Conservation (phyloP, 768 basidiomycete genomes). For the Pisolithus orientalis region DNA sequence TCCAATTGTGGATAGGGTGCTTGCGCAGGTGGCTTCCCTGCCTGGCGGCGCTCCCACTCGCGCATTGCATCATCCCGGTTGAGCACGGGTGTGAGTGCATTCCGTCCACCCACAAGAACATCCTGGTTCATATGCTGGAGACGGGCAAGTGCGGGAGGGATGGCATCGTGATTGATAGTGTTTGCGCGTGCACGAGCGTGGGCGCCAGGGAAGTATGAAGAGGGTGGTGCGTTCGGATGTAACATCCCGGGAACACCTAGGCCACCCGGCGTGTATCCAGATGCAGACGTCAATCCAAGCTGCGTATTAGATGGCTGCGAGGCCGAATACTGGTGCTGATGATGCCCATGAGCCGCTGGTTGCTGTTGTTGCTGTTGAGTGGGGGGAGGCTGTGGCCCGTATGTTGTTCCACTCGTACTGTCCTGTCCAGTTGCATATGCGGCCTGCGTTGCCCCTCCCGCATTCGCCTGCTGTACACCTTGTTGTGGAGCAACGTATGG, state of each 20-base stretch:
- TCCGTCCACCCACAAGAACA: slow-evolving; percentile 60
- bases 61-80: slow-evolving; percentile 92
- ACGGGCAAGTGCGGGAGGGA: slow-evolving; percentile 92
- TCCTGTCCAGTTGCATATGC: background rate
- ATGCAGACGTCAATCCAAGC: slow-evolving; percentile 14
- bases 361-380: slow-evolving; percentile 18
- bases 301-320: slow-evolving; percentile 19
- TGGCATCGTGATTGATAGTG: slow-evolving; percentile 84
- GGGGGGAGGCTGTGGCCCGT: slow-evolving; percentile 24
- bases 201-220: slow-evolving; percentile 54
- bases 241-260: slow-evolving; percentile 22
- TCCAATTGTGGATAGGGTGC: slow-evolving; percentile 88
- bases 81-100: slow-evolving; percentile 87
- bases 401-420: slow-evolving; percentile 10
- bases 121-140: slow-evolving; percentile 87
- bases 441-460: slow-evolving; percentile 7
- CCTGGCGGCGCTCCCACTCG: slow-evolving; percentile 91
- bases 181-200: slow-evolving; percentile 75
- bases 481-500: slow-evolving; percentile 66
- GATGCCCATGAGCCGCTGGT: slow-evolving; percentile 2
- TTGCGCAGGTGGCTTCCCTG: slow-evolving; percentile 62
- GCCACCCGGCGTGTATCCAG: slow-evolving; percentile 8
- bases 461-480: slow-evolving; percentile 18
- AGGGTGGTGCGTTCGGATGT: slow-evolving; percentile 51
- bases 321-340: slow-evolving; percentile 14